Base-by-base conservation (phyloP, 2,329 filamentous ascomycete genomes). In the Colletotrichum musae region DNA sequence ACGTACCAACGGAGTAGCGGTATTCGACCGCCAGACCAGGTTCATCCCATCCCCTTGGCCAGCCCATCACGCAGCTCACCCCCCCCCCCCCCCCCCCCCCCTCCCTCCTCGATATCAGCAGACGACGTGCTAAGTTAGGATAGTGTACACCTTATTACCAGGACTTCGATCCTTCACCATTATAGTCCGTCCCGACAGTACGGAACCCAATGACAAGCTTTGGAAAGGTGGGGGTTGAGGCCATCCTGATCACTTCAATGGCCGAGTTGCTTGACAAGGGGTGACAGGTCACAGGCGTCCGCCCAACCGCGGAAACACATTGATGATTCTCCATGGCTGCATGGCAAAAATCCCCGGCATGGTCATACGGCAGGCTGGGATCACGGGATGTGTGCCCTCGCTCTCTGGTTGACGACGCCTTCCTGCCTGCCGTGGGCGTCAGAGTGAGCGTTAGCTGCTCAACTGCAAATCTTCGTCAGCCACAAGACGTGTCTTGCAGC, bases 301-400 rank as follows among this genome's bases (percentile, higher is more conserved):
- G 16, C 6, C 53, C 36, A 28, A 28, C 32, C 13, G 53, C 61
- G 48, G 41, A 39, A 43, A 45, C 18, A n/a, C 41, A 47, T 48
- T 48, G 41, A 57, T 50, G 52, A 24, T 51, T 59, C 61, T 24
- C 54, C 45, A 36, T 56, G 39, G 50, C 50, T 61, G 66, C 66
- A 66, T 66, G 62, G 48, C 66, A 57, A 59, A 64, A 66, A 24
- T 52, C 13, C 51, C 56, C 56, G 66, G 62, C 43, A 56, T 56
- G 51, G 56, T 65, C 48, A 60, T 51, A 59, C 12, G 36, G 41
- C 41, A 43, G 41, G 36, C 51, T 50, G 50, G 28, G 26, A 26
- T 47, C 59, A 48, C 39, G 50, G 39, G 24, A 47, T 28, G 24
- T 21, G 50, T 21, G 10, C 32, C 6, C 41, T 56, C 45, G 28